phyloP scores from a whole-genome alignment of 768 basidiomycete genomes.

The Podaxis rugospora region DNA sequence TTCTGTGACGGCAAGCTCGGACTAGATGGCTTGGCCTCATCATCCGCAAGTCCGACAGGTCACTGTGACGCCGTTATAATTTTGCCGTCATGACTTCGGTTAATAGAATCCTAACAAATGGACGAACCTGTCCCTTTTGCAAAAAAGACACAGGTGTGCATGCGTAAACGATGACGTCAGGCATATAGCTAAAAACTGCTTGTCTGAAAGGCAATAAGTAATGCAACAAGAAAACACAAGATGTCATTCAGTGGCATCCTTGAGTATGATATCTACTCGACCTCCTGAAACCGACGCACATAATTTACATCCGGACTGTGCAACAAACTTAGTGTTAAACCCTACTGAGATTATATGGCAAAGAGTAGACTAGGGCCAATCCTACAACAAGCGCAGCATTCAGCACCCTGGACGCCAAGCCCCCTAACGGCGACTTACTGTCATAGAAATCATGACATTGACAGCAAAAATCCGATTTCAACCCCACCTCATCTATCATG shows the following conservation, averaged over 20 bases:
- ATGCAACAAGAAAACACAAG: not conserved
- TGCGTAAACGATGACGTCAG: not conserved
- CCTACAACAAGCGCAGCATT: not conserved
- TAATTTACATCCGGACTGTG: not conserved
- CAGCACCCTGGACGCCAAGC: not conserved
- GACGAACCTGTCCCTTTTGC: not conserved
- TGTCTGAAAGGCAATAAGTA: not conserved
- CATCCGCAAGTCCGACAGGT: slow-evolving; percentile 1
- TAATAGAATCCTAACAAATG: not conserved
- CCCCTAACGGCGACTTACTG: not conserved
- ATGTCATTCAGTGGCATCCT: no score
- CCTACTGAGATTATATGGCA: not conserved
- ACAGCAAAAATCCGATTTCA: not conserved
- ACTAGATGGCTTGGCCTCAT: not conserved
- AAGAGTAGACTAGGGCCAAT: not conserved
- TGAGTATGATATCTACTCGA: no score
- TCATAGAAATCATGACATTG: not conserved
- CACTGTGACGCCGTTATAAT: not conserved
- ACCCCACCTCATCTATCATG: not conserved
- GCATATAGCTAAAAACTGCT: not conserved
- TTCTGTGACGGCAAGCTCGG: slow-evolving; percentile 7
- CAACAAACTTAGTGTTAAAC: not conserved
- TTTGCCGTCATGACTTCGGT: not conserved
- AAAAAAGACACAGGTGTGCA: not conserved
- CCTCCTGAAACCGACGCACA: not conserved